Evolutionary conservation across 768 basidiomycete genomes (phyloP).

Genomic region (Coprinellus micaceus): DNA sequence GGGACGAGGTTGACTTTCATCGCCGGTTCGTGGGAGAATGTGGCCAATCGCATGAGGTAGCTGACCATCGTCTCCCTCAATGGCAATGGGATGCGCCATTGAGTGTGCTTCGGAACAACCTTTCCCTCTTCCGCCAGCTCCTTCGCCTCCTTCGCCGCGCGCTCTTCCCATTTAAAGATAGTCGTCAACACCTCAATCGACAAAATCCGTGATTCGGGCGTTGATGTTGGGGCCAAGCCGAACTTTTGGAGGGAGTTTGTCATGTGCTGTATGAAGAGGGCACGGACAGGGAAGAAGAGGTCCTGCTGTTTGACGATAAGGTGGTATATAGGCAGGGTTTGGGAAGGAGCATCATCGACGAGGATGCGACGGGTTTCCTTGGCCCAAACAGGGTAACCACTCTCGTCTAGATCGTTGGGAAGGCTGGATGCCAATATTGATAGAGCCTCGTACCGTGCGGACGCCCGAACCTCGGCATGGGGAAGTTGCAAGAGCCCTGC

Average conservation of each 20-base stretch:
- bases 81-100: slow-evolving; percentile 73
- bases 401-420: slow-evolving; percentile 55
- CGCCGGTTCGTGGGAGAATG: slow-evolving; percentile 56
- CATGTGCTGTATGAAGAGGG: slow-evolving; percentile 90
- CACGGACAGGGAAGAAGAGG: slow-evolving; percentile 89
- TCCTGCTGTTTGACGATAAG: slow-evolving; percentile 88
- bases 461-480: slow-evolving; percentile 63
- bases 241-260: slow-evolving; percentile 86
- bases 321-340: slow-evolving; percentile 78
- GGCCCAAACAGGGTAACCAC: slow-evolving; percentile 77
- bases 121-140: slow-evolving; percentile 15
- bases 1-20: slow-evolving; percentile 49
- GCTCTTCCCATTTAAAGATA: slow-evolving; percentile 92
- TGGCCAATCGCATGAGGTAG: slow-evolving; percentile 90
- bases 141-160: slow-evolving; percentile 33
- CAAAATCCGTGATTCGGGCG: slow-evolving; percentile 75
- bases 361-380: slow-evolving; percentile 79
- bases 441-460: slow-evolving; percentile 79
- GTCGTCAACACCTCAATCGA: slow-evolving; percentile 90
- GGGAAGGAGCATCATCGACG: slow-evolving; percentile 81
- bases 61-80: slow-evolving; percentile 91
- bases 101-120: slow-evolving; percentile 18
- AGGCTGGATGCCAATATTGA: slow-evolving; percentile 84
- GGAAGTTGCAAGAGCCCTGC: slow-evolving; percentile 80
- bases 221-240: slow-evolving; percentile 70